Percentiles rank a stretch among this genome's conserved stretches.
Evolutionary conservation across 352 stramenopile species (phyloP).

Genomic region (Achlya hypogyna): DNA sequence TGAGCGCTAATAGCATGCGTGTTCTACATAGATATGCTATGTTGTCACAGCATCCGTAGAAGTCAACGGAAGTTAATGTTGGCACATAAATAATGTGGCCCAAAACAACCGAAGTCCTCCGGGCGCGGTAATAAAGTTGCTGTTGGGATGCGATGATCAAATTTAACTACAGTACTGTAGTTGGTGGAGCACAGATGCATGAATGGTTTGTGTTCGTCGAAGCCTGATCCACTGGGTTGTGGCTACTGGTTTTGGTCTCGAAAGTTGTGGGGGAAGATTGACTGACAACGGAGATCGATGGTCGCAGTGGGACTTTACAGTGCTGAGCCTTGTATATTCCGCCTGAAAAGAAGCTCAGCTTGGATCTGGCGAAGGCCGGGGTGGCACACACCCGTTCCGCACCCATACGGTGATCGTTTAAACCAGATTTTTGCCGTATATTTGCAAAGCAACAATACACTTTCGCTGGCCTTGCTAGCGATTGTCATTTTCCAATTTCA

Average conservation of each 20-base stretch:
- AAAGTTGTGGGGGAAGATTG: too few species aligned
- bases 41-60: neutral
- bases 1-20: neutral
- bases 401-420: neutral
- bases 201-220: too few species aligned
- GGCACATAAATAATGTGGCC: neutral
- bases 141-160: too few species aligned
- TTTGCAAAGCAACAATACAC: neutral
- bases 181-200: too few species aligned
- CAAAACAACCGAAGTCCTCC: too few species aligned
- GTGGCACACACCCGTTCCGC: neutral
- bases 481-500: neutral
- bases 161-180: too few species aligned
- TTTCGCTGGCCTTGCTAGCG: too few species aligned
- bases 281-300: neutral
- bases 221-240: too few species aligned
- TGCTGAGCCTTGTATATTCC: neutral
- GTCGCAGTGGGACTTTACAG: neutral
- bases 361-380: neutral
- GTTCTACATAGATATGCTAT: neutral
- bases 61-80: neutral
- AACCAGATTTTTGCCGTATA: neutral
- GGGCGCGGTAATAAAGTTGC: too few species aligned
- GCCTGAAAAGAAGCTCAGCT: neutral
- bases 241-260: too few species aligned